Evolutionary conservation across 2,329 filamentous ascomycete species (phyloP), one percentile per base, ranked within the genome.

Genomic region (Xylaria multiplex): DNA sequence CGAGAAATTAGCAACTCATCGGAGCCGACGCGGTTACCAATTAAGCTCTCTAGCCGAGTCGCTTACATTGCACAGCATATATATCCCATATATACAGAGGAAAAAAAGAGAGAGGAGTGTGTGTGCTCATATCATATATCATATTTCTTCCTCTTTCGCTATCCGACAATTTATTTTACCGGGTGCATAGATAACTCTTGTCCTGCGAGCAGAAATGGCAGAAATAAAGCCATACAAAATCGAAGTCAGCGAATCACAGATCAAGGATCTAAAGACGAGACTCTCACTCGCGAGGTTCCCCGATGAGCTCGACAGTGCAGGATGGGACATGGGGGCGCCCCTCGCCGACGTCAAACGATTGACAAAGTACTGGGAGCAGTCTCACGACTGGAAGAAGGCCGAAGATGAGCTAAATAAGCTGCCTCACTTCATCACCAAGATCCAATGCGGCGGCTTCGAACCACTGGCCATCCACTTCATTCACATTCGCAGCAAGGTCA

Each of bases 401-500:
- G 79, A 81, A 67, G 66, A 70, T 14, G 71, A 76, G 55, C 67
- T 80, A 60, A 81, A 80, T 62, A 58, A 73, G 58, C 67, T 78
- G 19, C 79, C 79, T 7, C 75, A 80, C 2, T 80, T 77, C 62
- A 71, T 75, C 48, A 78, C 77, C 6, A 60, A 73, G 5, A 77
- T 81, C 59, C 73, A 79, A 60, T 78, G 76, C 60, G 74, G 78
- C 9, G 78, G 78, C n/a, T 80, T 79, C 60, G 75, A 77, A 58
- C 71, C 74, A 24, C 69, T 80, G 3, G 72, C 73, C 49, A 77
- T 81, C 56, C 79, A 81, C 71, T 81, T 80, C 69, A 61, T 81
- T 30, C 77, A 80, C 69, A 72, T 77, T 46, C 72, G 71, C 45
- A 77, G 75, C 66, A 65, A 68, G n/a, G 72, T 74, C 45, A 55